Evolutionary conservation across 768 basidiomycete species (phyloP), one percentile per base, ranked within the genome.

Genomic region (Phylloporus sp.): DNA sequence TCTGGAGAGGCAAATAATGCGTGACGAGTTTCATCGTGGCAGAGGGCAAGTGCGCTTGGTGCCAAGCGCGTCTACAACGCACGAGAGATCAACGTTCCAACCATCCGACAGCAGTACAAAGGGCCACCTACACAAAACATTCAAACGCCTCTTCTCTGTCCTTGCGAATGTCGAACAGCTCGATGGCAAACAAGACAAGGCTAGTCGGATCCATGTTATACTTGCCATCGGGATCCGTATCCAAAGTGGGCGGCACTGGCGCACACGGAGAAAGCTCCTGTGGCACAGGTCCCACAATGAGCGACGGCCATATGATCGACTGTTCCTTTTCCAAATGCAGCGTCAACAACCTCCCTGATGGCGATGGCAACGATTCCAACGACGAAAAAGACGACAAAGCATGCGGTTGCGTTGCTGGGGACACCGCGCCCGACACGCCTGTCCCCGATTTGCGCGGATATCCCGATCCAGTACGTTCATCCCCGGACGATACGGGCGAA

Each of bases 151-250:
- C 83, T 35, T 85, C 82, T 48, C 76, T 80, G 40, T 88, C 78
- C 59, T 81, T 82, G 38, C 84, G 74, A 39, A 90, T 86, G 60
- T 90, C 87, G 38, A 77, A 76, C 32, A 83, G 59, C 54, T 90
- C 88, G 34, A 88, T 68, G 9, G 76, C 88, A 49, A 81, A 75
- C 43, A 90, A 66, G 1, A 82, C 80, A 22, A 90, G 69, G 65
- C 87, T 90, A 13, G 88, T 90, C 2, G 88, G 81, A 62, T 90
- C 88, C 85, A 90, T 88, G 54, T 90, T 90, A 54, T 85, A 90
- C 56, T 77, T 75, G 37, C 78, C 73, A 48, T 89, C 86, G 15
- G 50, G 41, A 31, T 57, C 61, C 23, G 73, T 65, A 42, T 78
- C 71, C 60, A 80, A 78, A 8, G 80, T 70, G 27, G 79, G 69